phyloP scores from a whole-genome alignment of 1,284 basidiomycete species.

The Sphagnurus paluster region DNA sequence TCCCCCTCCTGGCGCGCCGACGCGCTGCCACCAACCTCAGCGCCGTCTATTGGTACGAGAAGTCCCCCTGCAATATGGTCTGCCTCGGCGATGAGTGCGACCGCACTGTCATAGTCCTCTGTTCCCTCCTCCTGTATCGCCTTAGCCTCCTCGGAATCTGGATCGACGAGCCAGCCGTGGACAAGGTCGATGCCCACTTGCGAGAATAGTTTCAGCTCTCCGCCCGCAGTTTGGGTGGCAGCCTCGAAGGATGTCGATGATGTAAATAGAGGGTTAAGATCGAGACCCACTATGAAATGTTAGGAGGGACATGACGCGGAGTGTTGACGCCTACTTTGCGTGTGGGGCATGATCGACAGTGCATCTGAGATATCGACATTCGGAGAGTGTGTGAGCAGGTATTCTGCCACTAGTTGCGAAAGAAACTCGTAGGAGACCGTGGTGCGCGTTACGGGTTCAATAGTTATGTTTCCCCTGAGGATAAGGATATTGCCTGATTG shows the following conservation, averaged over 20 bases:
- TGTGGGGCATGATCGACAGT: conserved; percentile 79
- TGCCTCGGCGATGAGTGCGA: conserved; percentile 73
- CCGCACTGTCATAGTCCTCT: conserved; percentile 70
- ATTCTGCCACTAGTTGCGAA: conserved; percentile 80
- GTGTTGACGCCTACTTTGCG: conserved; percentile 58
- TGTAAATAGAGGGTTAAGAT: conserved; percentile 83
- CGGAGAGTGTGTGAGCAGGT: conserved; percentile 63
- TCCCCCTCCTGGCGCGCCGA: conserved; percentile 26
- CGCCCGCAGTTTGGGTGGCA: conserved; percentile 49
- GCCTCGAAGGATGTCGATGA: conserved; percentile 66
- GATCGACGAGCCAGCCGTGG: conserved; percentile 92
- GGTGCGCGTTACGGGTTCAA: conserved; percentile 61
- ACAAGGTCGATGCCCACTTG: conserved; percentile 79
- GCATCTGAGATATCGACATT: conserved; percentile 75
- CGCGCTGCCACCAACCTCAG: conserved; percentile 25
- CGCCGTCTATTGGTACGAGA: conserved; percentile 40
- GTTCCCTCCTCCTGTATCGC: conserved; percentile 46
- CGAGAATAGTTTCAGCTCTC: conserved; percentile 84
- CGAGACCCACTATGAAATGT: conserved; percentile 67
- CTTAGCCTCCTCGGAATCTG: conserved; percentile 57
- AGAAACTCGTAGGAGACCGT: conserved; percentile 85
- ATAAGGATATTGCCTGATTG: conserved; percentile 79
- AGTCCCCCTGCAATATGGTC: conserved; percentile 70
- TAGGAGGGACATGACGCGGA: neutral
- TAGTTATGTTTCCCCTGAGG: conserved; percentile 72